Evolutionary conservation across 495 filamentous ascomycete genomes (phyloP).

Genomic region (Xylona heveae): DNA sequence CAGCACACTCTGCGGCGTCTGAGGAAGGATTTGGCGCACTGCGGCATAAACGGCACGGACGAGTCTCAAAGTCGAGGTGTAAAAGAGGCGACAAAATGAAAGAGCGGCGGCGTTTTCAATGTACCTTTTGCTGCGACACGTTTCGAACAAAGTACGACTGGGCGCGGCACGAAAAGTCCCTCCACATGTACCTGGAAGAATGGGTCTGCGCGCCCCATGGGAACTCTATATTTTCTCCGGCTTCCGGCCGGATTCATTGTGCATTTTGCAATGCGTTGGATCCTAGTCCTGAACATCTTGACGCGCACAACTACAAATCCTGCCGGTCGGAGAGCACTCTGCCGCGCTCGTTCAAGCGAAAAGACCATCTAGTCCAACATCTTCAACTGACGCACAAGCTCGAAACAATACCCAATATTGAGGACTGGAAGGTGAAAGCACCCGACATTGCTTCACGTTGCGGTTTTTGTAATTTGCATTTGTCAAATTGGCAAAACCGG

Average conservation of each 20-base stretch:
- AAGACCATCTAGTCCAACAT: conserved; percentile 70
- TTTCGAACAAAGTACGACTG: conserved; percentile 76
- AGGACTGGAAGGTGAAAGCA: conserved; percentile 40
- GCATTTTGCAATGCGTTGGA: conserved; percentile 41
- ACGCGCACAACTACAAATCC: conserved; percentile 46
- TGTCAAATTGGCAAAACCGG: conserved; percentile 40
- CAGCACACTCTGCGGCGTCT: too few relatives aligned
- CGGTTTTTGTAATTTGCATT: conserved; percentile 39
- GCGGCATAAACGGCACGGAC: too few relatives aligned
- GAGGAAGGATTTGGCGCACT: too few relatives aligned
- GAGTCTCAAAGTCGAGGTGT: conserved; percentile 26
- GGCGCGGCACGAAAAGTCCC: conserved; percentile 62
- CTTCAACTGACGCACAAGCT: conserved; percentile 54
- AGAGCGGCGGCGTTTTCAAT: conserved; percentile 59
- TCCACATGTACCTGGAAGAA: conserved; percentile 55
- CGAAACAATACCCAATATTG: conserved; percentile 38
- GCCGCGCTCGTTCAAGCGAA: conserved; percentile 60
- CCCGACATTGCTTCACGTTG: conserved; percentile 43
- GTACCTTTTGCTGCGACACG: conserved; percentile 64
- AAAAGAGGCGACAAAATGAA: too few relatives aligned
- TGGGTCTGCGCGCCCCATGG: conserved; percentile 63
- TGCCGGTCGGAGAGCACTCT: conserved; percentile 42
- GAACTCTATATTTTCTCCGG: conserved; percentile 25
- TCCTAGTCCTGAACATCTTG: conserved; percentile 37
- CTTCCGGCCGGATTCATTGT: conserved; percentile 34